Evolutionary conservation across 257 asterid species (phyloP), one percentile per base, ranked within the genome.

Genomic region (Penstemon davidsonii): DNA sequence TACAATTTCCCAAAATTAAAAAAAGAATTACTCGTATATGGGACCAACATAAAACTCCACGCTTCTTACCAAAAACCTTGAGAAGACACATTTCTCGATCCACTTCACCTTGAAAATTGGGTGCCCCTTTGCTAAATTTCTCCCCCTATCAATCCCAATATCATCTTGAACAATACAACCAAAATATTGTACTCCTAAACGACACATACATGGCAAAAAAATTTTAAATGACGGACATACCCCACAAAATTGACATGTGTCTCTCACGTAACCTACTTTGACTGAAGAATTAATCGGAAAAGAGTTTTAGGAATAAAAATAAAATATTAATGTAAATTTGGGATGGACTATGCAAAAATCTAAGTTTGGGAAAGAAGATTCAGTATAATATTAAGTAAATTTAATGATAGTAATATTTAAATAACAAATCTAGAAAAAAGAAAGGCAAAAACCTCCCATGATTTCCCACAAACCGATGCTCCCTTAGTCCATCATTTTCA

Each of bases 81-180:
- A 82, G 88, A 82, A 68, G 64, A 76, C 80, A 79, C 81, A 75
- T 84, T 74, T 82, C 71, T 74, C 60, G 80, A 72, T 75, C 65
- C 77, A 52, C 83, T 37, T 60, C 64, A 66, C 76, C 76, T 82
- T 55, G 83, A 79, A 60, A 78, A 39, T 76, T 63, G 88, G 65
- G 76, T 73, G 67, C 63, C 6, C 38, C 45, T 62, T 64, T 70
- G 51, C 73, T 18, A 40, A 46, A 39, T 10, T 57, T 46, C 71
- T 46, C 64, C 8, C 73, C 78, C 87, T n/a, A 76, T 69, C 87
- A 81, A 84, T 86, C 89, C 88, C 87, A 68, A 83, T 9, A 72
- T 57, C 39, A 68, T 53, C 50, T 54, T 18, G 10, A 49, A 18
- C n/a, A 55, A 1, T 4, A 49, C 40, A 45, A 66, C 53, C 47